Evolutionary conservation across 176 grass and related monocot genomes (phyloP).

Genomic region (Secale cereale): DNA sequence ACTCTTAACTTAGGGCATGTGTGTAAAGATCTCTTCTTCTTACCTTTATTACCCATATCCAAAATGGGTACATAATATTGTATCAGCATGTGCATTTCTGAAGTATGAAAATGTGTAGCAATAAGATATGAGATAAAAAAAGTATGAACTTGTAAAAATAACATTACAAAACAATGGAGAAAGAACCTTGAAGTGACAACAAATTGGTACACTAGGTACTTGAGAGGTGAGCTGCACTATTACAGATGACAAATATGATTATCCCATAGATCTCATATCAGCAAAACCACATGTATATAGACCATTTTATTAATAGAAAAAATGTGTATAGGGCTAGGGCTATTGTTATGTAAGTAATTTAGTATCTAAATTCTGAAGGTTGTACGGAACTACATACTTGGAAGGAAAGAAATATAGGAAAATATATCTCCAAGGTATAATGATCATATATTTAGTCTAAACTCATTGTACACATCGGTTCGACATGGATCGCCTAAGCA

Average conservation of each 20-base stretch:
- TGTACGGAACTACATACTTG: neutral
- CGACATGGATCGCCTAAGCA: neutral
- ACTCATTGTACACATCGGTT: slow-evolving; percentile 18
- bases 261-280: no score
- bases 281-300: no score
- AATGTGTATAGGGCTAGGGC: no score
- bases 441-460: slow-evolving; percentile 11
- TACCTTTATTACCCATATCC: neutral
- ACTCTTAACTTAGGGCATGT: slow-evolving; percentile 12
- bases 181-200: neutral
- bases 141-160: neutral
- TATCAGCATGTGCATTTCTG: neutral
- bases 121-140: neutral
- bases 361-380: no score
- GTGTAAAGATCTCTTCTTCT: neutral
- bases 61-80: neutral
- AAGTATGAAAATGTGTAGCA: neutral
- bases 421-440: neutral
- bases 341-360: no score
- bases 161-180: neutral
- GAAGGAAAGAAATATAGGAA: slow-evolving; percentile 7
- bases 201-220: no score
- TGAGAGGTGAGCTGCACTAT: neutral
- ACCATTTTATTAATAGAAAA: no score
- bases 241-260: neutral